Evolutionary conservation across 2,329 filamentous ascomycete species (phyloP).

Genomic region (Aspergillus neotritici): DNA sequence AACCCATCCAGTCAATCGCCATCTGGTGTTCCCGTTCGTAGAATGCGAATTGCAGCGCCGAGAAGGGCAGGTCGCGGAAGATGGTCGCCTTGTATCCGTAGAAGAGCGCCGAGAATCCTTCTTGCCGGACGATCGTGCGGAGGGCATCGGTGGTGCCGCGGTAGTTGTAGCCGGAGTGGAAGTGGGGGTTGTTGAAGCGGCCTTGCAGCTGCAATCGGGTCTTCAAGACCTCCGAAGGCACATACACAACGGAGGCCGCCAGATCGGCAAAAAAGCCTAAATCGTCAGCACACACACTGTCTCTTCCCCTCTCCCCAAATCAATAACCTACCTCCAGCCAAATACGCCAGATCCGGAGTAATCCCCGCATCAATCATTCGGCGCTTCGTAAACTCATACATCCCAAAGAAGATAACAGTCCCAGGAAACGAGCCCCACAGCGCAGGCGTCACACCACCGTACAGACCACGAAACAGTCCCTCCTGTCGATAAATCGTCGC

Average conservation of each 20-base stretch:
- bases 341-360: slow-evolving; percentile 76
- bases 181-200: slow-evolving; percentile 89
- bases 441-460: slow-evolving; percentile 88
- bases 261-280: slow-evolving; percentile 87
- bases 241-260: slow-evolving; percentile 86
- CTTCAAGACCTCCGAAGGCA: slow-evolving; percentile 95
- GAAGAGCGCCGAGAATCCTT: slow-evolving; percentile 82
- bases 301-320: no score
- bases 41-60: slow-evolving; percentile 93
- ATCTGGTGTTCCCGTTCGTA: slow-evolving; percentile 88
- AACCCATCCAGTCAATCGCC: slow-evolving; percentile 72
- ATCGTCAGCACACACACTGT: slow-evolving; percentile 5
- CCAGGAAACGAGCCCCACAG: slow-evolving; percentile 89
- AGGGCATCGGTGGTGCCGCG: slow-evolving; percentile 76
- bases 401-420: slow-evolving; percentile 91
- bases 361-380: slow-evolving; percentile 79
- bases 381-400: slow-evolving; percentile 92
- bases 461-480: slow-evolving; percentile 76
- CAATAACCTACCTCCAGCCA: slow-evolving; percentile 73
- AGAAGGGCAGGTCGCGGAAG: slow-evolving; percentile 90
- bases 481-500: slow-evolving; percentile 90
- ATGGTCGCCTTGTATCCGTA: slow-evolving; percentile 97
- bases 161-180: slow-evolving; percentile 94
- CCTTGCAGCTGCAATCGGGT: slow-evolving; percentile 95
- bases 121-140: slow-evolving; percentile 73